A percentile compares a stretch with the other conserved stretches of the same genome.
These are phyloP conservation scores for Verbena officinalis DNA, from an alignment of 257 asterid species.

Conservation along the genomic window DNA sequence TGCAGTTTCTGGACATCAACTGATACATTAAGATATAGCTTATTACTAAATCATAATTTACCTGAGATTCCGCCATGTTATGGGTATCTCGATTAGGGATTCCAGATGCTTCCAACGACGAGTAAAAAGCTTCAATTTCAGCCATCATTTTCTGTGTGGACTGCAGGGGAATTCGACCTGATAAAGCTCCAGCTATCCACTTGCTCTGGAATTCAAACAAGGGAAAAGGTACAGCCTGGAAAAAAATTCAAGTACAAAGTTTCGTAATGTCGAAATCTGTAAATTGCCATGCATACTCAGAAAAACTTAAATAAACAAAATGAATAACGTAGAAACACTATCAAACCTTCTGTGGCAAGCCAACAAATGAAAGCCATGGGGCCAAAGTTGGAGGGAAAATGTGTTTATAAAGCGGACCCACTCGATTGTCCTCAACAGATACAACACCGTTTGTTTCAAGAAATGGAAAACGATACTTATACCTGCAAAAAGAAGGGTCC, in stretches of 20 bases:
- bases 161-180: conserved; percentile 71
- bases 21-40: no score
- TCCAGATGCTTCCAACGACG: conserved; percentile 56
- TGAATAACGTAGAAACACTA: background rate
- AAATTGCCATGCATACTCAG: background rate
- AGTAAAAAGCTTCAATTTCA: conserved; percentile 67
- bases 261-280: background rate
- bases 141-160: conserved; percentile 67
- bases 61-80: conserved; percentile 70
- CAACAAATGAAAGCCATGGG: conserved; percentile 88
- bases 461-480: conserved; percentile 82
- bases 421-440: conserved; percentile 83
- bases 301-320: background rate
- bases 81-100: conserved; percentile 80
- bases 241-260: background rate
- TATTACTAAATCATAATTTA: no score
- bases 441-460: conserved; percentile 72
- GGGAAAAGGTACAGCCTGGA: conserved; percentile 86
- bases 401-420: conserved; percentile 89
- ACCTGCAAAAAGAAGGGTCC: conserved; percentile 63
- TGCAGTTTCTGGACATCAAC: no score
- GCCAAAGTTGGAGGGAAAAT: conserved; percentile 81
- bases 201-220: conserved; percentile 75
- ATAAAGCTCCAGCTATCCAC: conserved; percentile 89
- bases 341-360: conserved; percentile 92